Conservation (phyloP, 2,329 filamentous ascomycete species). For the Sphaerulina populicola region DNA sequence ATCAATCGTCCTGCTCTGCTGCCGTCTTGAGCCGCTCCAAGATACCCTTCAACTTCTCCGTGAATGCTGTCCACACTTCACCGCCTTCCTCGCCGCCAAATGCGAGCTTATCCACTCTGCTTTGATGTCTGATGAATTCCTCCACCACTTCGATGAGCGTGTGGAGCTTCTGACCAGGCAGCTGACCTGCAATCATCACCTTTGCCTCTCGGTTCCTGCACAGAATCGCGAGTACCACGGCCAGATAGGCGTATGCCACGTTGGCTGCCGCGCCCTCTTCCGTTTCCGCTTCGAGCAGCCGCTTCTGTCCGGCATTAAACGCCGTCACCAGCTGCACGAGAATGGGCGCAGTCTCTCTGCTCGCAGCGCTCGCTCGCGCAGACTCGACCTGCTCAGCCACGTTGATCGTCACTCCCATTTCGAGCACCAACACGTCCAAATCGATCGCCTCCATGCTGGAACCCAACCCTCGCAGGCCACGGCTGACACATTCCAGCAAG, state of each 20-base stretch:
- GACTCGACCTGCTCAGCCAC: slow-evolving; percentile 67
- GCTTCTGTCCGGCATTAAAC: slow-evolving; percentile 27
- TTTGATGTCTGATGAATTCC: slow-evolving; percentile 55
- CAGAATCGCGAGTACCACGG: slow-evolving; percentile 74
- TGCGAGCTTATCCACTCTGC: slow-evolving; percentile 48
- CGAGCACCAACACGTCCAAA: slow-evolving; percentile 65
- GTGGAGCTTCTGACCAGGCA: slow-evolving; percentile 43
- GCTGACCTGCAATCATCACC: slow-evolving; percentile 23
- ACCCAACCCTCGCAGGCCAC: slow-evolving; percentile 23
- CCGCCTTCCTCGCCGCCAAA: slow-evolving; percentile 43
- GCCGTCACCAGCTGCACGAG: slow-evolving; percentile 24
- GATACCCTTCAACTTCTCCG: slow-evolving; percentile 47
- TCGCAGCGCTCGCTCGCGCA: slow-evolving; percentile 36
- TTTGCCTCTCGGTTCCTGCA: slow-evolving; percentile 50
- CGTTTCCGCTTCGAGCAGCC: slow-evolving; percentile 52
- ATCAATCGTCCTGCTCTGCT: background rate
- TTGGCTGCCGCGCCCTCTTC: slow-evolving; percentile 65
- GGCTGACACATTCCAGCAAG: slow-evolving; percentile 26
- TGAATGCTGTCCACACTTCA: slow-evolving; percentile 44
- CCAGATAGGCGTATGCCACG: slow-evolving; percentile 78
- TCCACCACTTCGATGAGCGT: slow-evolving; percentile 50
- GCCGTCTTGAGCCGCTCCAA: slow-evolving; percentile 33
- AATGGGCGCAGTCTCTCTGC: slow-evolving; percentile 8
- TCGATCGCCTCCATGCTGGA: slow-evolving; percentile 34
- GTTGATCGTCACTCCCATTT: slow-evolving; percentile 78